Base-by-base conservation (phyloP, 2,329 filamentous ascomycete genomes). In the Aspergillus thermomutatus region DNA sequence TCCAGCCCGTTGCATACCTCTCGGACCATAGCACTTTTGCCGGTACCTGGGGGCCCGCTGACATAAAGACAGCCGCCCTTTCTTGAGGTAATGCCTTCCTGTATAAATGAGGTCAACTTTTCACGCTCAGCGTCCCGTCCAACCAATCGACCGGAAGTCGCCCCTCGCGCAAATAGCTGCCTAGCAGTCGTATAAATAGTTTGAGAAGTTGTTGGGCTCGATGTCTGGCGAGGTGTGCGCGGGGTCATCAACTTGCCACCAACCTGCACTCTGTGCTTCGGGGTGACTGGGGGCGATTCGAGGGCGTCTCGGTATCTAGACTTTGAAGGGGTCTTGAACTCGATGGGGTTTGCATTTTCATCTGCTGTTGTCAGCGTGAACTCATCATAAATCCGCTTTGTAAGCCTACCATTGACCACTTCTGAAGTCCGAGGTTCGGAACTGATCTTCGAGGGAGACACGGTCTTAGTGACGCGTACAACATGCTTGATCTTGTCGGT, bases 21-120 rank as follows among this genome's bases (percentile, higher is more conserved):
- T 60, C 87, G 87, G 60, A 97, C 86, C 80, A 97, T 88, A 28
- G 94, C 94, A 72, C 92, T 97, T 78, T 99, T 99, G 54, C 94
- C 94, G 0, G 94, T 99, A 10, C 94, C 94, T 2, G 94, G 94
- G 3, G 94, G 94, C 0, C 94, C 94, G 65, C 92, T 97, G 64
- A 99, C 88, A 71, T 99, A 99, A 52, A 96, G 83, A 69, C 93
- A 97, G 53, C 92, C 92, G 53, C 87, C 87, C 3, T 82, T 83
- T 10, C 79, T 80, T 19, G 83, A 74, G 8, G 83, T 79, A 4
- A 87, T 77, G 64, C 86, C 85, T 51, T 83, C 82, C 41, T 83
- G 78, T 51, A 97, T 81, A 69, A 96, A 97, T 0, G 70, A 74
- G 11, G 79, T 77, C 34, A 97, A 77, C 61, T 92, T 87, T 14